These are phyloP conservation scores for Podaxis carcinomalis DNA, from an alignment of 768 basidiomycete species.

Conservation along the genomic window DNA sequence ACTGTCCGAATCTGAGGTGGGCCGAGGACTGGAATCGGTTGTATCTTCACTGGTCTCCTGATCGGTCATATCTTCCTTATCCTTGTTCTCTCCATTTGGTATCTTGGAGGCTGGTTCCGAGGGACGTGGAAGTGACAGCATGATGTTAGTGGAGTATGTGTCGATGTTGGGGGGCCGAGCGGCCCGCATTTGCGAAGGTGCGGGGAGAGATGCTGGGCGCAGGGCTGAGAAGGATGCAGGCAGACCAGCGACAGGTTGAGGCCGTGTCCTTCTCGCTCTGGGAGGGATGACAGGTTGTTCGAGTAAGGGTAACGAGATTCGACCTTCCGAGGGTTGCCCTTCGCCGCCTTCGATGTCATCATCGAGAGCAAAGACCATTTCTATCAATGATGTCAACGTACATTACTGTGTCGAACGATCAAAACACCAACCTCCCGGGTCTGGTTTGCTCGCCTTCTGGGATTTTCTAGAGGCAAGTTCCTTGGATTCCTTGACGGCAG, in stretches of 20 bases:
- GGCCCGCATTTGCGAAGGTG: constrained; percentile 53
- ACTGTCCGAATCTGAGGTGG: constrained; percentile 6
- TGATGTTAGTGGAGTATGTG: constrained; percentile 29
- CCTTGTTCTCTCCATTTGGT: neutral
- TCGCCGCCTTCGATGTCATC: constrained; percentile 49
- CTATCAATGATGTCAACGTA: constrained; percentile 27
- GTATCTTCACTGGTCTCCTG: constrained; percentile 11
- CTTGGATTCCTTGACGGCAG: constrained; percentile 37
- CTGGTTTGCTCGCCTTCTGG: constrained; percentile 15
- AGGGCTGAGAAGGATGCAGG: constrained; percentile 56
- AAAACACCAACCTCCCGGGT: constrained; percentile 41
- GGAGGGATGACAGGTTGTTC: constrained; percentile 34
- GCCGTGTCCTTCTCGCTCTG: constrained; percentile 25
- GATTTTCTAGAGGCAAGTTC: neutral
- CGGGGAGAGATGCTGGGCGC: constrained; percentile 67
- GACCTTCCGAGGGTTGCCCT: constrained; percentile 25
- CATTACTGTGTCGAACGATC: neutral
- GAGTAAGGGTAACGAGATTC: constrained; percentile 36
- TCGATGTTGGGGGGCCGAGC: constrained; percentile 35
- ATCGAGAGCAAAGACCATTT: constrained; percentile 70
- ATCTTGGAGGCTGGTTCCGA: constrained; percentile 9
- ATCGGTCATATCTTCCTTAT: constrained; percentile 13
- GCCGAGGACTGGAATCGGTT: constrained; percentile 13
- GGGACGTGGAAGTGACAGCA: constrained; percentile 26
- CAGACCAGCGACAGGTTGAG: constrained; percentile 35